Base-by-base conservation (phyloP, 208 protist genomes). In the Wallacemonas collosoma region DNA sequence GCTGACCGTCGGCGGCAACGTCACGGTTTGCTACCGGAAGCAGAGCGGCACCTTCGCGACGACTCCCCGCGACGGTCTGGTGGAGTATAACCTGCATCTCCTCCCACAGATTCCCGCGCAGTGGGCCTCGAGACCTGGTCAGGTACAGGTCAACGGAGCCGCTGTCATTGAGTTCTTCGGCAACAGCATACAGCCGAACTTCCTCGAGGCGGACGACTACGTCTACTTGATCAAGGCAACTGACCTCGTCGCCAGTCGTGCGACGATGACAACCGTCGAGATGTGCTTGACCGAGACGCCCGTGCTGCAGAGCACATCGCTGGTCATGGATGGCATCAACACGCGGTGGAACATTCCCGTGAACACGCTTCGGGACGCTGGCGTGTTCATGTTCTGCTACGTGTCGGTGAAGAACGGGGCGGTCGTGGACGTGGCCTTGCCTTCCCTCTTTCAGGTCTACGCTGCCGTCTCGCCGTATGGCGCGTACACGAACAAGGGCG, bases 311-410 rank as follows among this genome's bases (percentile, higher is more conserved):
- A 67, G 61, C 58, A 81, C 72, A 68, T n/a, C 55, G 1, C 41
- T 82, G 3, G 47, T 55, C 6, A 48, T 75, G 26, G 41, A 62
- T 9, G 73, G 64, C 17, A 58, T 76, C 54, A 87, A 89, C 73
- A 89, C 87, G 9, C 55, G 81, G 57, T 97, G 93, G 93, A 63
- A 36, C 48, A 90, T 97, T 60, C 60, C 93, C 1, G 55, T 81
- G 14, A 55, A 55, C 35, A 53, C 45, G 48, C 73, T 87, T 14
- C 26, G 26, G 26, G 41, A 77, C 5, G 68, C 67, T 5, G 87
- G 87, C 43, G 80, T 43, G 45, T 97, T 93, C 77, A 75, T 88
- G 47, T 86, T 95, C 2, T 97, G 93, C 75, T 97, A 97, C 79
- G 80, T 62, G 9, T 75, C 86, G 2, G 60, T 50, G 7, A 69